Conservation (phyloP, 2,329 filamentous ascomycete species). For the Cercospora citrullina region DNA sequence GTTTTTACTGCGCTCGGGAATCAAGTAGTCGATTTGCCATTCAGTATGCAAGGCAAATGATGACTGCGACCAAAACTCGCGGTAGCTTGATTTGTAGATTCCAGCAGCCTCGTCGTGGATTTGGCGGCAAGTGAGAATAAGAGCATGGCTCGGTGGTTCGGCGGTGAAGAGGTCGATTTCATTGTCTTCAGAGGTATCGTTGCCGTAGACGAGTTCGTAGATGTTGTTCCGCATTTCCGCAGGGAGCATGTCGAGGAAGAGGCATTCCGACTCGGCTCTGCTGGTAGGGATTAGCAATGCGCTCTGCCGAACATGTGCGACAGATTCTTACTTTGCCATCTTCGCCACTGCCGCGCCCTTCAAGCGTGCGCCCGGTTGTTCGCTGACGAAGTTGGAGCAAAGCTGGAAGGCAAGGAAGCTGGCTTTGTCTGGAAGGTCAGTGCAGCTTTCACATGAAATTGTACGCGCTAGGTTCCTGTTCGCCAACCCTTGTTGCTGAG, state of each 20-base stretch:
- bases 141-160: background rate
- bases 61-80: background rate
- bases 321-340: background rate
- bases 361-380: background rate
- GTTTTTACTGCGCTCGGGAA: too few species aligned
- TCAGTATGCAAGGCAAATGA: background rate
- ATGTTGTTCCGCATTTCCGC: conserved; percentile 6
- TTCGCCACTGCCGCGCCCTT: background rate
- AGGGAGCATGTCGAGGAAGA: background rate
- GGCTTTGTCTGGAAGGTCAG: background rate
- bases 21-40: too few species aligned
- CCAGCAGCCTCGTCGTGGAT: background rate
- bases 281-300: too few species aligned
- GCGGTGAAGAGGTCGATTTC: conserved; percentile 1
- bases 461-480: background rate
- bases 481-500: background rate
- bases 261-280: too few species aligned
- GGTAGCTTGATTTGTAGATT: background rate
- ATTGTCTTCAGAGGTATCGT: background rate
- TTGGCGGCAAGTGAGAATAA: background rate
- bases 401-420: background rate
- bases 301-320: too few species aligned
- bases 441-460: background rate
- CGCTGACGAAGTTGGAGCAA: background rate
- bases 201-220: conserved; percentile 11